These are phyloP conservation scores for Ganoderma resinaceum DNA, from an alignment of 1,284 basidiomycete genomes.

Conservation along the genomic window DNA sequence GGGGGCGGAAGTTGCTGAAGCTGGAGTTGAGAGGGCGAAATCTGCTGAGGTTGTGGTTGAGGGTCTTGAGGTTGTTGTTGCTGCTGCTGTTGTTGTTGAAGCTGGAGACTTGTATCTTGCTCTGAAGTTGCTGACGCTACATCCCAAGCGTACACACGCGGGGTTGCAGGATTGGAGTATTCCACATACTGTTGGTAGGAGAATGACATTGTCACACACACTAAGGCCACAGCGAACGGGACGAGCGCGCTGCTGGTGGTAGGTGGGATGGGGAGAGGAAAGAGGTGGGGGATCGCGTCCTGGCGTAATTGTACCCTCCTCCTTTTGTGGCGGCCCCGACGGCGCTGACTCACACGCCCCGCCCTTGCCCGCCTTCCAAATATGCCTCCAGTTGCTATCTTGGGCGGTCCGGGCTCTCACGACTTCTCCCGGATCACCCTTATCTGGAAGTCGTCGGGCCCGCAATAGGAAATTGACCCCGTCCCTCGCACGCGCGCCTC, in stretches of 20 bases:
- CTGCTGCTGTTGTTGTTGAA: slow-evolving; percentile 21
- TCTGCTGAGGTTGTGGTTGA: slow-evolving; percentile 17
- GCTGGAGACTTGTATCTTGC: slow-evolving; percentile 29
- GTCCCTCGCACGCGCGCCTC: slow-evolving; percentile 4
- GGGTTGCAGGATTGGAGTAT: slow-evolving; percentile 34
- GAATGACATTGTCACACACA: slow-evolving; percentile 35
- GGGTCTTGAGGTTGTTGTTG: slow-evolving; percentile 19
- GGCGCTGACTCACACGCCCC: slow-evolving; percentile 17
- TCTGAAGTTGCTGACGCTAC: slow-evolving; percentile 27
- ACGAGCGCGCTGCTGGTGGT: slow-evolving; percentile 18
- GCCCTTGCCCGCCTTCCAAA: not conserved
- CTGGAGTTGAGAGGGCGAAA: slow-evolving; percentile 25
- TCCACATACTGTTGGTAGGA: slow-evolving; percentile 32
- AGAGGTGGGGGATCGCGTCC: not conserved
- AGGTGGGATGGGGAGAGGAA: slow-evolving; percentile 20
- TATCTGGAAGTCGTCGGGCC: slow-evolving; percentile 20
- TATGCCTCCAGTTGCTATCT: not conserved
- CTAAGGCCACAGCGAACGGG: slow-evolving; percentile 11
- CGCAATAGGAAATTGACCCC: not conserved
- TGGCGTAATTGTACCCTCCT: slow-evolving; percentile 9
- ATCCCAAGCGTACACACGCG: slow-evolving; percentile 36
- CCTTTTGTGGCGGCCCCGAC: slow-evolving; percentile 31
- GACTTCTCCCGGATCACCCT: slow-evolving; percentile 12
- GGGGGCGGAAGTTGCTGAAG: slow-evolving; percentile 25
- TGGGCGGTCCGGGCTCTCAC: slow-evolving; percentile 18